A percentile compares a stretch with the other conserved stretches of the same genome.
phyloP scores from a whole-genome alignment of 2,329 filamentous ascomycete genomes.

The Juglanconis sp. region DNA sequence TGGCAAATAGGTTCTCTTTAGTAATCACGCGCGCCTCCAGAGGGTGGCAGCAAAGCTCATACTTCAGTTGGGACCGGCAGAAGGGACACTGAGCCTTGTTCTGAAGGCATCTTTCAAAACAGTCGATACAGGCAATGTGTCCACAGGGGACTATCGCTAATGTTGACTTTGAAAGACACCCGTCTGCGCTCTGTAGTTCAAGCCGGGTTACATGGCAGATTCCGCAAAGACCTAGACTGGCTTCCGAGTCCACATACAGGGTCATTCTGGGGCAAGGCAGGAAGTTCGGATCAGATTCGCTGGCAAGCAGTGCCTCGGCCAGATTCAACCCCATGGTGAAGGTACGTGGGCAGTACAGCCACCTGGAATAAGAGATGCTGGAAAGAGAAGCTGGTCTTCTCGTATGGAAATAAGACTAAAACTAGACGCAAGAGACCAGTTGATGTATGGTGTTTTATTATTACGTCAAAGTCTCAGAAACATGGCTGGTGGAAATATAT shows the following conservation, averaged over 20 bases:
- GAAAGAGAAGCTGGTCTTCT: no score
- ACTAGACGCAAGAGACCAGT: no score
- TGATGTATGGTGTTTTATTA: no score
- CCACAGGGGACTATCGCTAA: constrained; percentile 12
- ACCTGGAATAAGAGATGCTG: no score
- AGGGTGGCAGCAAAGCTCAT: constrained; percentile 12
- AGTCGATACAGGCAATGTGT: constrained; percentile 5
- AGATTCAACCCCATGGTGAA: neutral
- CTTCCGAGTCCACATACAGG: neutral
- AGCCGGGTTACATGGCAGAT: constrained; percentile 12
- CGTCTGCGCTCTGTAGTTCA: neutral
- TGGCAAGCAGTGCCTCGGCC: constrained; percentile 7
- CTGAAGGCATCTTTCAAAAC: neutral
- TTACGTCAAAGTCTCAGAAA: no score
- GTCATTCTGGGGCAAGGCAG: constrained; percentile 9
- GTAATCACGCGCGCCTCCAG: neutral
- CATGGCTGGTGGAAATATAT: no score
- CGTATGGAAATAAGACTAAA: no score
- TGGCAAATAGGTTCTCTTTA: neutral
- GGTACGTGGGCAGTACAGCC: no score
- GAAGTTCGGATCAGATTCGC: constrained; percentile 1
- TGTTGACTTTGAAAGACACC: neutral
- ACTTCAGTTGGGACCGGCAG: neutral
- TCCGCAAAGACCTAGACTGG: neutral
- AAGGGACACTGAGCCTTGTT: constrained; percentile 9